phyloP scores from a whole-genome alignment of 2,329 filamentous ascomycete species.

The Ceratocystis huliohia region DNA sequence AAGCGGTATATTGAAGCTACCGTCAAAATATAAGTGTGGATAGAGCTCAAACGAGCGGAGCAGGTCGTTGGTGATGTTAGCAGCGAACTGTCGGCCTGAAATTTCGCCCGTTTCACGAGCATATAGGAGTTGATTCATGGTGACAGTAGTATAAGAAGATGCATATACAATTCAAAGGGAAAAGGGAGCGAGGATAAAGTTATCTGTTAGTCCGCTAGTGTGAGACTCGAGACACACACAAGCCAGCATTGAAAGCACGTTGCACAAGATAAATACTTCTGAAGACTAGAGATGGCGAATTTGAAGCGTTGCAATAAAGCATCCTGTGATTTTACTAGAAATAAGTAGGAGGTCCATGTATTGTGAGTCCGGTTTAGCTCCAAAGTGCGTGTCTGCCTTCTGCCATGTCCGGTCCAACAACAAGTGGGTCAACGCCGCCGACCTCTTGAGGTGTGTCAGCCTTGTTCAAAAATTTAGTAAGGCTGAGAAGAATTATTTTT shows the following conservation, averaged over 20 bases:
- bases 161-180: not conserved
- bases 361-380: no score
- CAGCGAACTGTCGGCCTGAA: slow-evolving; percentile 49
- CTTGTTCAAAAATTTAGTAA: slow-evolving; percentile 4
- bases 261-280: no score
- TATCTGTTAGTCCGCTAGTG: not conserved
- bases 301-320: no score
- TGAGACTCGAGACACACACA: no score
- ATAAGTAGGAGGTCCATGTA: no score
- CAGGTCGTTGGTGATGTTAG: slow-evolving; percentile 51
- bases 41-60: slow-evolving; percentile 56
- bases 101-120: slow-evolving; percentile 62
- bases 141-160: not conserved
- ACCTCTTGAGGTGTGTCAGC: not conserved
- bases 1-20: slow-evolving; percentile 26
- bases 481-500: slow-evolving; percentile 2
- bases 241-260: no score
- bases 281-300: no score
- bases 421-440: not conserved
- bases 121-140: slow-evolving; percentile 63
- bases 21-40: slow-evolving; percentile 57
- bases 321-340: no score
- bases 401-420: not conserved
- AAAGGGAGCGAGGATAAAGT: not conserved
- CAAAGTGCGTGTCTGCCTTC: not conserved